A percentile compares a stretch with the other conserved stretches of the same genome.
These are phyloP conservation scores for Ascoidea rubescens DNA, from an alignment of 805 yeast genomes.

Conservation along the genomic window DNA sequence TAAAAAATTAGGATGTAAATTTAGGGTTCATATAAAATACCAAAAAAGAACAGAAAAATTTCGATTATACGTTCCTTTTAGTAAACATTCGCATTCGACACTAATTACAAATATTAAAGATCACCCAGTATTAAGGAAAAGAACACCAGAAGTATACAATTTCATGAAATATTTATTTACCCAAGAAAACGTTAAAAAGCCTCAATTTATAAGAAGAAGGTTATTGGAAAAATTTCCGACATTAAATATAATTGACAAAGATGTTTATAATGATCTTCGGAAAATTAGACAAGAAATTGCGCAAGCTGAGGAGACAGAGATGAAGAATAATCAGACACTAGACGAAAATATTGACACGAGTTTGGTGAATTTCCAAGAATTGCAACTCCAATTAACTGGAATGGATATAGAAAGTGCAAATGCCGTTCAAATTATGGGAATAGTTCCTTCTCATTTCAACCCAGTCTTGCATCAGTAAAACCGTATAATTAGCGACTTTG, in stretches of 20 bases:
- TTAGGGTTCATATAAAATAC: conserved; percentile 7
- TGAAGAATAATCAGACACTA: background rate
- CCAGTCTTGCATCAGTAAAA: background rate
- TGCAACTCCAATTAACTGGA: background rate
- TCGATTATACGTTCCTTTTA: conserved; percentile 6
- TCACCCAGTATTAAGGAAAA: conserved; percentile 9
- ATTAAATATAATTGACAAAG: conserved; percentile 9
- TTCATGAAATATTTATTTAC: conserved; percentile 5
- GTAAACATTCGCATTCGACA: conserved; percentile 8
- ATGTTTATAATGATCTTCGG: conserved; percentile 9
- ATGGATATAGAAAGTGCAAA: background rate
- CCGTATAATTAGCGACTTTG: background rate
- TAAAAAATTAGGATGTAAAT: conserved; percentile 8
- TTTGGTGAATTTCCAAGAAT: background rate
- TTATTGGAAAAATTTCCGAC: conserved; percentile 8
- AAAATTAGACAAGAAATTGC: conserved; percentile 5
- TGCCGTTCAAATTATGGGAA: background rate
- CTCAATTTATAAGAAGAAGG: conserved; percentile 6
- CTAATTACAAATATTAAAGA: conserved; percentile 3
- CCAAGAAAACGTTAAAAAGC: conserved; percentile 4
- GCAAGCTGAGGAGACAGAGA: background rate
- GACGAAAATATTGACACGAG: background rate
- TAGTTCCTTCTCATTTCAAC: background rate
- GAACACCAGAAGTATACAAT: conserved; percentile 8
- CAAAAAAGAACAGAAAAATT: conserved; percentile 6